Percentiles rank a stretch among this genome's conserved stretches.
phyloP scores from a whole-genome alignment of 257 asterid genomes.

The Salvia miltiorrhiza region DNA sequence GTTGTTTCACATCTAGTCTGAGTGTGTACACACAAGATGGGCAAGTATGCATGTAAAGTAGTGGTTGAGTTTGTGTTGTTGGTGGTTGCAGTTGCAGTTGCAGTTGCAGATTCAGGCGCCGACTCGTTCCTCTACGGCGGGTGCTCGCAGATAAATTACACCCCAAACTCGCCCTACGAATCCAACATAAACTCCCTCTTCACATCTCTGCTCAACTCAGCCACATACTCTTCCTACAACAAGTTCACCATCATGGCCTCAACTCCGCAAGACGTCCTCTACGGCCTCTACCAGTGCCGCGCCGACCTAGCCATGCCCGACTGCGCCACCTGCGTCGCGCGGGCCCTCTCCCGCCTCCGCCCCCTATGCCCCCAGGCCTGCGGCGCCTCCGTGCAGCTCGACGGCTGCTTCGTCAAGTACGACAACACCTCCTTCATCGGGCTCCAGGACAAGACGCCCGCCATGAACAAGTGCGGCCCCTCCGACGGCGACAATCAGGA shows the following conservation, averaged over 20 bases:
- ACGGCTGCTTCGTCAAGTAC: constrained; percentile 82
- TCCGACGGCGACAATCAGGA: constrained; percentile 53
- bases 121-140: constrained; percentile 69
- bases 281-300: constrained; percentile 86
- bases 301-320: constrained; percentile 90
- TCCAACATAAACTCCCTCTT: constrained; percentile 80
- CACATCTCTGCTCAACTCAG: constrained; percentile 83
- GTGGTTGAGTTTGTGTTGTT: too few relatives aligned
- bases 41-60: too few relatives aligned
- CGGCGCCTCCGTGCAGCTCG: constrained; percentile 77
- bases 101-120: constrained; percentile 16
- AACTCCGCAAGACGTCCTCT: constrained; percentile 49
- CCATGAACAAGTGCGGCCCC: constrained; percentile 89
- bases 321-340: constrained; percentile 82
- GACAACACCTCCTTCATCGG: constrained; percentile 72
- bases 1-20: too few relatives aligned
- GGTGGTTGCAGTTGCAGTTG: too few relatives aligned
- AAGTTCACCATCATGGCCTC: constrained; percentile 66
- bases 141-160: constrained; percentile 66
- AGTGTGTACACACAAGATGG: too few relatives aligned
- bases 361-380: constrained; percentile 53
- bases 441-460: constrained; percentile 71
- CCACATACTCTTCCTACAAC: constrained; percentile 87
- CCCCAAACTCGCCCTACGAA: constrained; percentile 55
- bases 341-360: constrained; percentile 54